These are phyloP conservation scores for Leucocoprinus leucothites DNA, from an alignment of 768 basidiomycete species.

Conservation along the genomic window DNA sequence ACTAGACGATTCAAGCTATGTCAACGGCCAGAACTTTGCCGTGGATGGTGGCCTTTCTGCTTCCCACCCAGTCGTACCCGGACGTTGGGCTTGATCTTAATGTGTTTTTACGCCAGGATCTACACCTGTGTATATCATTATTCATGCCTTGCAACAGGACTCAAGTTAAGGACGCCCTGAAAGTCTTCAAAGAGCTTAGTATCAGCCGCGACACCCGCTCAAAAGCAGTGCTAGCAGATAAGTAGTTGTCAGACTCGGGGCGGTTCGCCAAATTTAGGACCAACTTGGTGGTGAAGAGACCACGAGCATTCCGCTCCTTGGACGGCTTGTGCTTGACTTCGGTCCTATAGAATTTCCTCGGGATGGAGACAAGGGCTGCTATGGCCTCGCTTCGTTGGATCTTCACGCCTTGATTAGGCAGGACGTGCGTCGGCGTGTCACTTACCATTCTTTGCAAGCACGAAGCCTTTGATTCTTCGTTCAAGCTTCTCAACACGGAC, in stretches of 20 bases:
- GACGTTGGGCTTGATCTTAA: slow-evolving; percentile 53
- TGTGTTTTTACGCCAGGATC: background rate
- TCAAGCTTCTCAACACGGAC: too few relatives aligned
- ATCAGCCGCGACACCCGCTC: too few relatives aligned
- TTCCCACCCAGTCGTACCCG: slow-evolving; percentile 77
- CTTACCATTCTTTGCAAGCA: slow-evolving; percentile 38
- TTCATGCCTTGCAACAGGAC: too few relatives aligned
- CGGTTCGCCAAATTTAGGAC: slow-evolving; percentile 42
- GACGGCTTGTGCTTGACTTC: slow-evolving; percentile 45
- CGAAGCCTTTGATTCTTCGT: too few relatives aligned
- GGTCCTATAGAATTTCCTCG: slow-evolving; percentile 47
- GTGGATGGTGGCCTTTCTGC: slow-evolving; percentile 86
- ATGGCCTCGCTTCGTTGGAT: slow-evolving; percentile 54
- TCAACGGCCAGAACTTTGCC: slow-evolving; percentile 85
- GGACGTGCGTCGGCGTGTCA: too few relatives aligned
- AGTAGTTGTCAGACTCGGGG: too few relatives aligned
- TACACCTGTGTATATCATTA: background rate
- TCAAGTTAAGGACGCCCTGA: too few relatives aligned
- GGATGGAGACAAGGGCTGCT: slow-evolving; percentile 46
- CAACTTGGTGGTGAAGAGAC: slow-evolving; percentile 31
- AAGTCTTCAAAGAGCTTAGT: too few relatives aligned
- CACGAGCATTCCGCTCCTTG: slow-evolving; percentile 39
- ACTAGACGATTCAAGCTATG: slow-evolving; percentile 84
- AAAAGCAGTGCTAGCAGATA: too few relatives aligned
- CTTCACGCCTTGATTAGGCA: slow-evolving; percentile 18